Conservation (phyloP, 163 green algal species). For the Scenedesmus sp. region DNA sequence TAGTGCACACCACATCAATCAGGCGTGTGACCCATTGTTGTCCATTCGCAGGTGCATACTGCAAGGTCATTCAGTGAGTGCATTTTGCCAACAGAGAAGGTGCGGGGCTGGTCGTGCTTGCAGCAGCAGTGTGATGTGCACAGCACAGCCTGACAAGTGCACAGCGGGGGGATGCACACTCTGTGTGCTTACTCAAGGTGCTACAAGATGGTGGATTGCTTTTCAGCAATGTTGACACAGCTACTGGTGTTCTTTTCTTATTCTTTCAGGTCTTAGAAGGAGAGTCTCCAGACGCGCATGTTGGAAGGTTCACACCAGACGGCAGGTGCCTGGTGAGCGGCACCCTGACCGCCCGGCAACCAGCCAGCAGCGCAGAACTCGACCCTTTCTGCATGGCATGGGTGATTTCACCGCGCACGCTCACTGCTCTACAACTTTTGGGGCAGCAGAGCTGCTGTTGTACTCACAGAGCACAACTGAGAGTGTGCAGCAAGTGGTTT, state of each 20-base stretch:
- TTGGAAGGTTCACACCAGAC: slow-evolving; percentile 48
- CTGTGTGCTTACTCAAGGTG: neutral
- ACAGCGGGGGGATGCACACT: neutral
- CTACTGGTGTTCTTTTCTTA: neutral
- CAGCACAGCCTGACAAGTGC: neutral
- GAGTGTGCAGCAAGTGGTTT: no score
- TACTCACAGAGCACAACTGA: no score
- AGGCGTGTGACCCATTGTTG: neutral
- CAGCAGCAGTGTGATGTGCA: neutral
- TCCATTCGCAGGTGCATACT: slow-evolving; percentile 34
- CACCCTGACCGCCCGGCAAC: no score
- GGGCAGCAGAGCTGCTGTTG: neutral
- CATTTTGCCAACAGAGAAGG: slow-evolving; percentile 42
- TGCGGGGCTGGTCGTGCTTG: neutral
- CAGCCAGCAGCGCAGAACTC: neutral
- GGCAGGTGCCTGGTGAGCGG: slow-evolving; percentile 34
- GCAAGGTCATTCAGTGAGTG: slow-evolving; percentile 33
- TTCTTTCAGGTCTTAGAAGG: slow-evolving; percentile 24
- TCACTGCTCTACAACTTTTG: no score
- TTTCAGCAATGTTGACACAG: neutral
- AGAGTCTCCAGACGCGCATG: slow-evolving; percentile 41
- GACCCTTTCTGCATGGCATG: no score
- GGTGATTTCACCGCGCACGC: no score
- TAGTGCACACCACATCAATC: neutral
- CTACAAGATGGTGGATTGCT: neutral